phyloP scores from a whole-genome alignment of 2,329 filamentous ascomycete species.

The Nemania bipapillata region DNA sequence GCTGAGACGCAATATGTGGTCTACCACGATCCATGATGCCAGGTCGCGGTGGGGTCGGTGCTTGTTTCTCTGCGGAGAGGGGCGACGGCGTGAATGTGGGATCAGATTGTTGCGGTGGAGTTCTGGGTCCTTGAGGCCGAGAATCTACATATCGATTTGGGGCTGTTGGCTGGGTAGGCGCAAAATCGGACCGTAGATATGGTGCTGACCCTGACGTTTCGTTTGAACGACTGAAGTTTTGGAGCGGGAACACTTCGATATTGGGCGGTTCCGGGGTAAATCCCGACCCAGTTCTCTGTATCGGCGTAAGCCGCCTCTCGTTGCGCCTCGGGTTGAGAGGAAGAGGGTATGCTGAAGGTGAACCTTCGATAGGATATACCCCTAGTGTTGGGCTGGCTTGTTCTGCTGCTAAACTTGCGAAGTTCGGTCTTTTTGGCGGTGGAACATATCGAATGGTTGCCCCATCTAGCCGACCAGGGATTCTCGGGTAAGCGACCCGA shows the following conservation, averaged over 20 bases:
- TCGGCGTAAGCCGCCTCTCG: conserved; percentile 26
- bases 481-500: conserved; percentile 50
- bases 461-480: conserved; percentile 46
- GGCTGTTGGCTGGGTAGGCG: background rate
- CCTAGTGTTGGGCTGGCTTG: conserved; percentile 60
- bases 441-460: conserved; percentile 49
- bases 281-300: conserved; percentile 44
- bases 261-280: conserved; percentile 44
- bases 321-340: conserved; percentile 44
- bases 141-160: conserved; percentile 13
- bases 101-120: conserved; percentile 22
- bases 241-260: conserved; percentile 39
- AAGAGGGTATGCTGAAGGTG: conserved; percentile 45
- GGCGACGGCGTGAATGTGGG: conserved; percentile 34
- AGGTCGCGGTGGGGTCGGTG: conserved; percentile 39
- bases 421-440: conserved; percentile 51
- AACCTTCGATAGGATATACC: conserved; percentile 42
- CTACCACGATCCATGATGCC: conserved; percentile 32
- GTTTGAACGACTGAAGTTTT: conserved; percentile 11
- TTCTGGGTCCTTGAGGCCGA: conserved; percentile 17
- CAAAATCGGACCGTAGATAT: background rate
- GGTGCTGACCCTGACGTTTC: conserved; percentile 2
- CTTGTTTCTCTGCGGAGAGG: conserved; percentile 25
- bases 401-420: conserved; percentile 52
- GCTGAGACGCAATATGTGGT: conserved; percentile 41